Evolutionary conservation across 2,329 filamentous ascomycete species (phyloP), one percentile per base, ranked within the genome.

Genomic region (Claviceps quebecensis): DNA sequence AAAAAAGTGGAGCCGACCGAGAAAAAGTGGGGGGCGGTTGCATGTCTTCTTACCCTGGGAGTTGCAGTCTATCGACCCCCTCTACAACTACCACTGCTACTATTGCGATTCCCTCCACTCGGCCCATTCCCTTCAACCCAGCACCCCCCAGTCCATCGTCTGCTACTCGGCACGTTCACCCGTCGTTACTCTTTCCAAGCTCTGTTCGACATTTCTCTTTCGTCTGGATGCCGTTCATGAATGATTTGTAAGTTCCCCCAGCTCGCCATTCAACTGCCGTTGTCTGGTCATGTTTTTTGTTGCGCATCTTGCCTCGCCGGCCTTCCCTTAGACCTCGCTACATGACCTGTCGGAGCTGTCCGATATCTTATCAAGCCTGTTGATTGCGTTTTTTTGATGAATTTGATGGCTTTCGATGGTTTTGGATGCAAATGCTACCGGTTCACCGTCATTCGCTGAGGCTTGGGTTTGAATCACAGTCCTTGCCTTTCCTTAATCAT

Each of bases 231-330:
- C 63, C 63, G 61, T 69, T 64, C 60, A 64, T 72, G 70, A 64
- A 74, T 75, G 71, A 72, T 67, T 72, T 69, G 73, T 76, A 68
- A 72, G 73, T 76, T 54, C 53, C 57, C 56, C 58, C 47, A 53
- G 49, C 58, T 61, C 56, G 52, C 44, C 26, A 14, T 45, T 19
- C 13, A n/a, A 13, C 26, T 36, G 47, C 22, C 38, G 22, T n/a
- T 40, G 44, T 39, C 37, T 40, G 44, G 39, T 43, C 39, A 44
- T 17, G 9, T 46, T 61, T 64, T 61, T 61, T 61, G 60, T 57
- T 57, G 63, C 65, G 61, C 63, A 64, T 62, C 60, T 62, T 58
- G 62, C 62, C 65, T 56, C 66, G n/a, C 44, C 44, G 67, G 58
- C 60, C 58, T 66, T 60, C 57, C 59, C 61, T 61, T 55, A 55